Base-by-base conservation (phyloP, 768 basidiomycete genomes). In the Lanmaoa pseudosensibilis region DNA sequence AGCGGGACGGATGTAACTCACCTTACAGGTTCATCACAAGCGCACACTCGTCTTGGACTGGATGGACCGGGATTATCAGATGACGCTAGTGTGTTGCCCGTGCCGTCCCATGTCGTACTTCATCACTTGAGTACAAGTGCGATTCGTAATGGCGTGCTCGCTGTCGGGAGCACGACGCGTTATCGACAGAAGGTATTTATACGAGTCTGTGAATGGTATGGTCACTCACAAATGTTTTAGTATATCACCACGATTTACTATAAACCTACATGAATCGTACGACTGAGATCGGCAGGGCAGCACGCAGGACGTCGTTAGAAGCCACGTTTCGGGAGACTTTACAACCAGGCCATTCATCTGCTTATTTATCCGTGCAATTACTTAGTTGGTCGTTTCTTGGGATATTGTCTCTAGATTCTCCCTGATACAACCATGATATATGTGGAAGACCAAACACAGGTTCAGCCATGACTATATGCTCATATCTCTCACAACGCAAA, bases 71-170 rank as follows among this genome's bases (percentile, higher is more conserved):
- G 80, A n/a, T 61, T 87, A 65, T 83, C 85, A 18, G 95, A 98
- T 72, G 95, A 98, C 67, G 89, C 84, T 50, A 88, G 87, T 46
- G 93, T 98, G 54, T 73, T 98, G 59, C 89, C 96, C 16, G 92
- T 97, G 21, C 95, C 95, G 21, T 89, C 86, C 37, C 95, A 98
- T 75, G 92, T 93, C 37, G 93, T 98, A 23, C 76, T 98, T 60
- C 94, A 97, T 64, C 95, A 98, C 73, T 74, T 98, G 65, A 92
- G 92, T 59, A 97, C 95, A 58, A 96, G 93, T 65, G 94, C 95
- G 50, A 98, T 98, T 58, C 81, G 86, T 72, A 94, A 94, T 70
- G 94, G 93, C 8, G 92, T 96, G 45, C 73, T 98, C 47, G 94
- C 94, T 38, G 94, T 98, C 6, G 94, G 87, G 27, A 92, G 85